These are phyloP conservation scores for Aspergillus chevalieri DNA, from an alignment of 2,329 filamentous ascomycete genomes.

Conservation along the genomic window DNA sequence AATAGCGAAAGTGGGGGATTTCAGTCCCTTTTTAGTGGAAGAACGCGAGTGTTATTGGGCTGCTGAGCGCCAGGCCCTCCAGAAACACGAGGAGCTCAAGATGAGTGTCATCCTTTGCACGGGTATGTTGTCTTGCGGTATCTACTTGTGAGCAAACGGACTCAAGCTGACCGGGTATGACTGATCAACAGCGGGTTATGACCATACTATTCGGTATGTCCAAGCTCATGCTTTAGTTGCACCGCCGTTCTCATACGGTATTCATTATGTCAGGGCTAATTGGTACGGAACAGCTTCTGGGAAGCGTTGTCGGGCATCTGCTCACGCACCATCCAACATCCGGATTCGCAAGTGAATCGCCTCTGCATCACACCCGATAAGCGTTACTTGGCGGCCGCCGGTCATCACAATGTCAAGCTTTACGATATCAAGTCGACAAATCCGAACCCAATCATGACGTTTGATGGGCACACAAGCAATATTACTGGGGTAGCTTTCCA, in stretches of 20 bases:
- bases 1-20: neutral
- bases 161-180: neutral
- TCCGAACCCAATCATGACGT: constrained; percentile 83
- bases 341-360: constrained; percentile 96
- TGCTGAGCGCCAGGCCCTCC: neutral
- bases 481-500: constrained; percentile 96
- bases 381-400: constrained; percentile 78
- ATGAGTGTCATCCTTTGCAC: constrained; percentile 66
- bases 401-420: constrained; percentile 84
- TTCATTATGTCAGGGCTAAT: neutral
- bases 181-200: constrained; percentile 56
- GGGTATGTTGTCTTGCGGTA: constrained; percentile 38
- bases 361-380: constrained; percentile 98
- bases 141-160: constrained; percentile 12
- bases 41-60: neutral
- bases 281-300: constrained; percentile 67
- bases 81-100: constrained; percentile 7
- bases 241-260: neutral
- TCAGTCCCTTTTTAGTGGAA: neutral
- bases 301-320: constrained; percentile 96
- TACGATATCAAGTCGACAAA: constrained; percentile 99
- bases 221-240: neutral
- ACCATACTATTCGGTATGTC: constrained; percentile 66
- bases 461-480: constrained; percentile 93
- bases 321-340: constrained; percentile 94